Conservation (phyloP, 371 early-diverging fungal genomes). For the Zychaea mexicana region DNA sequence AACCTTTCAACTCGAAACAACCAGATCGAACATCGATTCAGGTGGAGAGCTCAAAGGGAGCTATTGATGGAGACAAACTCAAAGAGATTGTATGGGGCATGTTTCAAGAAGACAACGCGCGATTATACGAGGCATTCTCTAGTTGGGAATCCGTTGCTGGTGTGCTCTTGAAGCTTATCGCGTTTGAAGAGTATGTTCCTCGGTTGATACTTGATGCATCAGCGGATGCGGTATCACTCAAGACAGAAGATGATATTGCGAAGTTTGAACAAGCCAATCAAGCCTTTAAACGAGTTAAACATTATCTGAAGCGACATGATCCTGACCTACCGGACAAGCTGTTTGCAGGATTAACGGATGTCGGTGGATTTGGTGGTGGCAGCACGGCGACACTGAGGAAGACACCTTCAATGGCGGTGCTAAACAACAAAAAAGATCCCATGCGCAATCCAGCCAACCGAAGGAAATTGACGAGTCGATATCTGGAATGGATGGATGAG, state of each 20-base stretch:
- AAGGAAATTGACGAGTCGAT: slow-evolving; percentile 34
- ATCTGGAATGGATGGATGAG: slow-evolving; percentile 53
- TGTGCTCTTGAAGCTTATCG: slow-evolving; percentile 33
- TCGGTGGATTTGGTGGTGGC: slow-evolving; percentile 24
- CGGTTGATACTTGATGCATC: slow-evolving; percentile 39
- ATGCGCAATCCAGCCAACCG: slow-evolving; percentile 34
- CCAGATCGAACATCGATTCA: slow-evolving; percentile 23
- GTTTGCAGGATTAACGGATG: slow-evolving; percentile 21
- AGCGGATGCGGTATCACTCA: slow-evolving; percentile 22
- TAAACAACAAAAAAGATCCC: slow-evolving; percentile 25
- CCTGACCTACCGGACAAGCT: slow-evolving; percentile 27
- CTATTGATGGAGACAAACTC: slow-evolving; percentile 29
- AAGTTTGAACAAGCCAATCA: slow-evolving; percentile 23
- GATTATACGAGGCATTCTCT: slow-evolving; percentile 32
- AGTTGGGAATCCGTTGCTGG: slow-evolving; percentile 37
- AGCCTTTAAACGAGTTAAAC: slow-evolving; percentile 27
- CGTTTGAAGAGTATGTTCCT: slow-evolving; percentile 43
- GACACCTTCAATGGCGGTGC: slow-evolving; percentile 3
- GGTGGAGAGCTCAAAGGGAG: slow-evolving; percentile 26
- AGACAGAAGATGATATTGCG: slow-evolving; percentile 27
- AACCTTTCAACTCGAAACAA: slow-evolving; percentile 17
- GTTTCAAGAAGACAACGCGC: slow-evolving; percentile 28
- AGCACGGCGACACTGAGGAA: not conserved
- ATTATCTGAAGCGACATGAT: slow-evolving; percentile 29
- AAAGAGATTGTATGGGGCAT: slow-evolving; percentile 22